phyloP scores from a whole-genome alignment of 2,329 filamentous ascomycete genomes.

The Ambrosiella cleistominuta region DNA sequence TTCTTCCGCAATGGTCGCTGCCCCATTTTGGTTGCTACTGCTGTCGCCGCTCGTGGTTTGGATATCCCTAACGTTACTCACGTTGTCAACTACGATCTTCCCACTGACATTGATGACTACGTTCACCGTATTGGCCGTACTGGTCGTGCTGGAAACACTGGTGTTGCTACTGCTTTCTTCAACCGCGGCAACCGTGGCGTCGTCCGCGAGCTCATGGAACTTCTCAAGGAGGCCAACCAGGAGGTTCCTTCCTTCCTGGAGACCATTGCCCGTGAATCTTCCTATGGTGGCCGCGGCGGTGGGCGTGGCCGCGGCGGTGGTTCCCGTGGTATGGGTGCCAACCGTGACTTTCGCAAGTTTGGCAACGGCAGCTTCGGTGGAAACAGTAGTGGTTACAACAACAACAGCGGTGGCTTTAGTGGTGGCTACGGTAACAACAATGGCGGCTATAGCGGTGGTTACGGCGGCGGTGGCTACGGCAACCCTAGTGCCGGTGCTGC shows the following conservation, averaged over 20 bases:
- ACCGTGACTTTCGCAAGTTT: conserved; percentile 79
- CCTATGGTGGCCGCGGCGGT: conserved; percentile 52
- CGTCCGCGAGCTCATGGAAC: conserved; percentile 88
- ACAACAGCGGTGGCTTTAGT: conserved; percentile 23
- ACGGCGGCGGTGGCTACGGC: conserved; percentile 35
- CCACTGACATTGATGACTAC: conserved; percentile 96
- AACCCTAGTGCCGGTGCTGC: conserved; percentile 49
- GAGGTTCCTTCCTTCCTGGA: conserved; percentile 89
- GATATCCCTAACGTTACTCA: conserved; percentile 96
- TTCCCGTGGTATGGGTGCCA: conserved; percentile 47
- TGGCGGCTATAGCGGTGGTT: conserved; percentile 24
- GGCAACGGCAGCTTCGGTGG: conserved; percentile 35
- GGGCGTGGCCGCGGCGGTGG: conserved; percentile 45
- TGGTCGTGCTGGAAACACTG: conserved; percentile 96
- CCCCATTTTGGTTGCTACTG: conserved; percentile 92
- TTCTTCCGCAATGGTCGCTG: conserved; percentile 93
- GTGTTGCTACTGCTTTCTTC: conserved; percentile 97
- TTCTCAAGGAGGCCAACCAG: conserved; percentile 97
- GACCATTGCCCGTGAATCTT: conserved; percentile 89
- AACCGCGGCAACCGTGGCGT: conserved; percentile 98
- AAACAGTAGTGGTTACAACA: conserved; percentile 24
- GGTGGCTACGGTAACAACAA: conserved; percentile 26
- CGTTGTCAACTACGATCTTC: conserved; percentile 98
- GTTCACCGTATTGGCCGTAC: conserved; percentile 99
- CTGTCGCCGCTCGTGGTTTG: conserved; percentile 76